A percentile compares a stretch with the other conserved stretches of the same genome.
Conservation (phyloP, 2,329 filamentous ascomycete species). For the Fusarium domesticum region DNA sequence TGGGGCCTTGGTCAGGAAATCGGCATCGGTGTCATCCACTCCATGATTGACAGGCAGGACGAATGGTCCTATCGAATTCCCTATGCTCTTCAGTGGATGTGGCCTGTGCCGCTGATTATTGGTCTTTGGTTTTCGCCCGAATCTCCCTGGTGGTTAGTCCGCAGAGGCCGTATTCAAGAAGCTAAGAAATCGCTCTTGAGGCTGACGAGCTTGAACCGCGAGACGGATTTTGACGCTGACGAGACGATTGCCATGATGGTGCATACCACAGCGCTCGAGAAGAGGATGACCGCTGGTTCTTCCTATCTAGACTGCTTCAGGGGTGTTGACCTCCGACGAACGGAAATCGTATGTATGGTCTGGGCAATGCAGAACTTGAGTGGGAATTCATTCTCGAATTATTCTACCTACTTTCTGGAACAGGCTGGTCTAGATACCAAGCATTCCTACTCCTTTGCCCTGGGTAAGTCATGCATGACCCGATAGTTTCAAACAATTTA, state of each 20-base stretch:
- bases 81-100: constrained; percentile 36
- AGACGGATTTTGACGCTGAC: constrained; percentile 5
- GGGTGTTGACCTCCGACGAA: constrained; percentile 42
- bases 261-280: constrained; percentile 40
- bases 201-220: constrained; percentile 2
- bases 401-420: constrained; percentile 34
- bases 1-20: constrained; percentile 7
- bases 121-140: constrained; percentile 30
- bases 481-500: neutral
- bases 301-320: constrained; percentile 48
- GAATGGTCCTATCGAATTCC: constrained; percentile 38
- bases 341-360: constrained; percentile 42
- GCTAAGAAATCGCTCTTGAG: constrained; percentile 11
- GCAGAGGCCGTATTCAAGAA: constrained; percentile 30
- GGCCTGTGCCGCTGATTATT: constrained; percentile 29
- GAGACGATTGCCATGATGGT: constrained; percentile 29
- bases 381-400: constrained; percentile 2
- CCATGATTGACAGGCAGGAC: constrained; percentile 9
- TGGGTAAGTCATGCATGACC: constrained; percentile 1
- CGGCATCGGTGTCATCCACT: constrained; percentile 1
- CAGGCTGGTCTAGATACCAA: constrained; percentile 31
- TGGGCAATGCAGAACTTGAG: constrained; percentile 14
- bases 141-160: constrained; percentile 39
- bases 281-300: constrained; percentile 37
- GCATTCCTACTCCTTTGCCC: constrained; percentile 11